phyloP scores from a whole-genome alignment of 1,284 basidiomycete genomes.

The Taiwanofungus camphoratus region DNA sequence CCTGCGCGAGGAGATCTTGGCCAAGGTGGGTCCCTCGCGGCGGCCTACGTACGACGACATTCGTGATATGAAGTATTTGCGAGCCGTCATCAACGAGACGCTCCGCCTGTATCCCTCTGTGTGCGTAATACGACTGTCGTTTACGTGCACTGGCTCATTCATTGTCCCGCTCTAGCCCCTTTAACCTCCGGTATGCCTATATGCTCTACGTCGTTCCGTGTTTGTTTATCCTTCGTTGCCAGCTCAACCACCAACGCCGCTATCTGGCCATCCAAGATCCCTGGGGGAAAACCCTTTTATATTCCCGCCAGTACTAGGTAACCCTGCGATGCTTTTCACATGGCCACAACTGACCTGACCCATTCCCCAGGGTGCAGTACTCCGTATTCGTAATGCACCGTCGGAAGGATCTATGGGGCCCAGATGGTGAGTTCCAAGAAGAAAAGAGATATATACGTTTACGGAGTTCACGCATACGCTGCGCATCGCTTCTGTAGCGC shows the following conservation, averaged over 20 bases:
- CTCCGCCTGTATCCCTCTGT: slow-evolving; percentile 55
- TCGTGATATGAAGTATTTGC: slow-evolving; percentile 35
- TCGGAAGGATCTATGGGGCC: slow-evolving; percentile 60
- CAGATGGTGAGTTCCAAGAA: slow-evolving; percentile 45
- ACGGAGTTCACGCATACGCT: not conserved
- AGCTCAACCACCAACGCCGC: slow-evolving; percentile 35
- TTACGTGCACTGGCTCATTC: not conserved
- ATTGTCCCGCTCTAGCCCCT: slow-evolving; percentile 32
- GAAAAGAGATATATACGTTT: too few species aligned
- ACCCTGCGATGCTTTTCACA: not conserved
- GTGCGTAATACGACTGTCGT: slow-evolving; percentile 17
- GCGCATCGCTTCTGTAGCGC: slow-evolving; percentile 19
- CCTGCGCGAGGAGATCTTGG: slow-evolving; percentile 35
- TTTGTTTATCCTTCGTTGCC: not conserved
- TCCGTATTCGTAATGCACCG: slow-evolving; percentile 60
- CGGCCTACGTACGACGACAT: slow-evolving; percentile 34
- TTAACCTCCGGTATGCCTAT: slow-evolving; percentile 36
- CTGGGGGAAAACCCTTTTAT: slow-evolving; percentile 43
- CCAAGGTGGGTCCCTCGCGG: slow-evolving; percentile 25
- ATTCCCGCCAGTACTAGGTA: slow-evolving; percentile 49
- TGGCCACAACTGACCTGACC: not conserved
- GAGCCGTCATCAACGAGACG: slow-evolving; percentile 45
- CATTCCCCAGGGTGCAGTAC: slow-evolving; percentile 35
- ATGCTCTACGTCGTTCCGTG: not conserved
- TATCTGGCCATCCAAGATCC: slow-evolving; percentile 38